phyloP scores from a whole-genome alignment of 2,329 filamentous ascomycete species.

The Huntiella bhutanensis region DNA sequence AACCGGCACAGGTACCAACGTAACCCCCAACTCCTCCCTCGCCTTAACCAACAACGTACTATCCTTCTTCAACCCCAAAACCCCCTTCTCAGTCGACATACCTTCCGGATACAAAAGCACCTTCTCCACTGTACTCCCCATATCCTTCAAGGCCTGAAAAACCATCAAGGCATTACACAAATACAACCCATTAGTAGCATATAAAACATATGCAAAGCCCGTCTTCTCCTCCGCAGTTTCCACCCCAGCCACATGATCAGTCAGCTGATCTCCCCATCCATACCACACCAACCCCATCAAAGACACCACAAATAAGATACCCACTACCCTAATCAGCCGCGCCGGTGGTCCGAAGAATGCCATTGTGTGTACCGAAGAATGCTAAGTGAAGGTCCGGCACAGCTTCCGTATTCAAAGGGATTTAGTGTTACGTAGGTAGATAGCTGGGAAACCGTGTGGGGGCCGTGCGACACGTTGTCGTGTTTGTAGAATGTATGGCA shows the following conservation, averaged over 20 bases:
- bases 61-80: conserved; percentile 15
- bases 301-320: not conserved
- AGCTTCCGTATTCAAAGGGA: too few relatives aligned
- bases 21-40: conserved; percentile 26
- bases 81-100: conserved; percentile 17
- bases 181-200: conserved; percentile 27
- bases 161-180: conserved; percentile 33
- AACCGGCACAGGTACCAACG: conserved; percentile 23
- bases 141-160: conserved; percentile 24
- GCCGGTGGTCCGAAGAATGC: too few relatives aligned
- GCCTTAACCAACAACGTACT: conserved; percentile 23
- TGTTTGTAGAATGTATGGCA: too few relatives aligned
- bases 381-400: too few relatives aligned
- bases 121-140: conserved; percentile 25
- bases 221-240: conserved; percentile 15
- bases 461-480: too few relatives aligned
- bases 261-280: not conserved
- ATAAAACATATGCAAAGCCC: conserved; percentile 29
- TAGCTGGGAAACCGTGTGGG: too few relatives aligned
- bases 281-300: not conserved
- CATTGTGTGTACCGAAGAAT: too few relatives aligned
- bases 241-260: too few relatives aligned
- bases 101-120: conserved; percentile 27
- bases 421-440: too few relatives aligned
- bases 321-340: too few relatives aligned